Percentiles rank a stretch among this genome's conserved stretches.
These are phyloP conservation scores for Phlyctochytrium bullatum DNA, from an alignment of 192 early-diverging fungal genomes.

Conservation along the genomic window DNA sequence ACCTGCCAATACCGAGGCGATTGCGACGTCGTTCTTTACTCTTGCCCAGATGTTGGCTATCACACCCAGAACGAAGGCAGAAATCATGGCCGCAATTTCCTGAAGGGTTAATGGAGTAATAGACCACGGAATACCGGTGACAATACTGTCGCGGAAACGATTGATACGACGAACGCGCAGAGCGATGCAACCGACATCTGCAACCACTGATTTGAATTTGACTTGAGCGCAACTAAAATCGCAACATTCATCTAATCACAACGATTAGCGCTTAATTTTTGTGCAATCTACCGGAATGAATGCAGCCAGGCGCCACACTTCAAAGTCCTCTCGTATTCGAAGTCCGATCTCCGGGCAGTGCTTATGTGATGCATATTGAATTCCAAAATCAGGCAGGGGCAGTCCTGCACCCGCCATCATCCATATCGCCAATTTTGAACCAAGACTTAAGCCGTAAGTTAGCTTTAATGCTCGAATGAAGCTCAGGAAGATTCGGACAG, in stretches of 20 bases:
- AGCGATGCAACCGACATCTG: conserved; percentile 7
- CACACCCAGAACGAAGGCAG: conserved; percentile 13
- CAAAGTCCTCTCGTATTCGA: neutral
- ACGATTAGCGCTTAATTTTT: neutral
- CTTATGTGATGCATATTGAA: neutral
- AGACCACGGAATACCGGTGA: neutral
- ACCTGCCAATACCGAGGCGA: conserved; percentile 14
- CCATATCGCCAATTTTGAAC: conserved; percentile 17
- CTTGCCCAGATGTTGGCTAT: conserved; percentile 15
- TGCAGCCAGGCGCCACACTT: neutral
- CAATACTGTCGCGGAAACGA: neutral
- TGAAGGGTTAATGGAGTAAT: neutral
- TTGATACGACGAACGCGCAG: conserved; percentile 5
- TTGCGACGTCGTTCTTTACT: conserved; percentile 17
- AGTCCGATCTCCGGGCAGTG: conserved; percentile 4
- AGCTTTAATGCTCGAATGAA: conserved; percentile 18
- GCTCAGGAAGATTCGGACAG: conserved; percentile 17
- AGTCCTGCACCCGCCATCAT: conserved; percentile 1
- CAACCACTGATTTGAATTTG: neutral
- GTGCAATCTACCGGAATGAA: neutral
- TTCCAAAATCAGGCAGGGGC: conserved; percentile 5
- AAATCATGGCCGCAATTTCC: conserved; percentile 15
- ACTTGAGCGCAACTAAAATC: conserved; percentile 5
- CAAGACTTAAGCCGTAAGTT: conserved; percentile 15
- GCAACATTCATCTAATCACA: neutral